These are phyloP conservation scores for Picochlorum sp. DNA, from an alignment of 139 green algal genomes.

Conservation along the genomic window DNA sequence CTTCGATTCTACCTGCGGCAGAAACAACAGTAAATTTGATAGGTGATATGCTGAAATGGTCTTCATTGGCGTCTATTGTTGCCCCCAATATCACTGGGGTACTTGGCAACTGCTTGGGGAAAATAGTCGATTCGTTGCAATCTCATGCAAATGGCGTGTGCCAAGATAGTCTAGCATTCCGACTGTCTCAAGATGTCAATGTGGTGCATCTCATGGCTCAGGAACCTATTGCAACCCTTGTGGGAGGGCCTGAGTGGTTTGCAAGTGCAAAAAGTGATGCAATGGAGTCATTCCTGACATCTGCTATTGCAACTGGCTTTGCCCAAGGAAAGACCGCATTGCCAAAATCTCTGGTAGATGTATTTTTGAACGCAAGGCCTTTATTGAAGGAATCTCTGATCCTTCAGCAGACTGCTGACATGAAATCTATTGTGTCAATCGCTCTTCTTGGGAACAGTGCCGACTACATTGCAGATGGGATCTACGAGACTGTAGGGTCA, in stretches of 20 bases:
- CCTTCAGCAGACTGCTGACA: conserved; percentile 10
- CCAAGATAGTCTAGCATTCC: conserved; percentile 3
- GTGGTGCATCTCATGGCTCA: conserved; percentile 46
- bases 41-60: conserved; percentile 44
- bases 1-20: conserved; percentile 42
- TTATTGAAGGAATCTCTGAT: conserved; percentile 14
- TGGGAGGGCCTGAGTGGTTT: conserved; percentile 33
- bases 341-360: conserved; percentile 32
- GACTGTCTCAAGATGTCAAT: conserved; percentile 19
- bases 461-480: conserved; percentile 44
- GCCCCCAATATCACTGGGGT: conserved; percentile 39
- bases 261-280: conserved; percentile 25
- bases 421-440: conserved; percentile 19
- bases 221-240: conserved; percentile 48
- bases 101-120: conserved; percentile 51
- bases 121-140: conserved; percentile 47
- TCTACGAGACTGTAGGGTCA: conserved; percentile 20
- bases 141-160: not conserved
- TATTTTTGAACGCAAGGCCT: conserved; percentile 20
- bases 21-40: conserved; percentile 37
- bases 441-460: conserved; percentile 39
- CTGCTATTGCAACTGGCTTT: conserved; percentile 23
- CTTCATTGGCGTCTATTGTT: conserved; percentile 15
- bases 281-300: conserved; percentile 19
- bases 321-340: conserved; percentile 22